Conservation (phyloP, 768 basidiomycete species). For the Serendipita sp. region DNA sequence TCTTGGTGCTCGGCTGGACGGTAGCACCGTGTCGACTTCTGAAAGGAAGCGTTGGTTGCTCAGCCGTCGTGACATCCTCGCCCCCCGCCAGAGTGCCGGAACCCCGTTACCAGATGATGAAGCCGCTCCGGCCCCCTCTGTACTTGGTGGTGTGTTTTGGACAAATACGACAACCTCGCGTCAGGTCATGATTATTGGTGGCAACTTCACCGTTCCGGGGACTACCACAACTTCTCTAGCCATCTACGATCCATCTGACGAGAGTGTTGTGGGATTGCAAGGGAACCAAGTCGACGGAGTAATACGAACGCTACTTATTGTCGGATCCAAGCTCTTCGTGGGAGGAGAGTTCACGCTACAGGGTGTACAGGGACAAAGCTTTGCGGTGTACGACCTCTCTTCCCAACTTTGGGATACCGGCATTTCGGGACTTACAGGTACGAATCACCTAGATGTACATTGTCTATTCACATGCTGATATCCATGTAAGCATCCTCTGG, state of each 20-base stretch:
- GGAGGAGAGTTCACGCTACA: conserved; percentile 69
- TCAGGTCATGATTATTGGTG: conserved; percentile 59
- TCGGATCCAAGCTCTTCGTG: conserved; percentile 53
- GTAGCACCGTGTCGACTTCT: conserved; percentile 17
- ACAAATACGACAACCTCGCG: conserved; percentile 52
- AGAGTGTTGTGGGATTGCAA: conserved; percentile 34
- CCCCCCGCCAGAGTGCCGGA: conserved; percentile 34
- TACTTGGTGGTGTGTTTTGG: conserved; percentile 83
- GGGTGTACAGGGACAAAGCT: conserved; percentile 40
- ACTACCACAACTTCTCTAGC: conserved; percentile 34
- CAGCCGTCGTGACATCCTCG: conserved; percentile 21
- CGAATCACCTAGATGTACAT: conserved; percentile 5
- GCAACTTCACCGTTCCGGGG: conserved; percentile 62
- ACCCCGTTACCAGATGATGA: conserved; percentile 38
- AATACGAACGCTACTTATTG: conserved; percentile 60
- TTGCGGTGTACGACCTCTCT: conserved; percentile 67
- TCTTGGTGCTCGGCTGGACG: conserved; percentile 40
- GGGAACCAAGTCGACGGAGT: conserved; percentile 57
- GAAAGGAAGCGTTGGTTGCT: conserved; percentile 26
- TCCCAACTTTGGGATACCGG: conserved; percentile 44
- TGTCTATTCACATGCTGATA: neutral
- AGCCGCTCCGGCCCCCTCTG: conserved; percentile 54
- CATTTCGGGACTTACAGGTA: conserved; percentile 45
- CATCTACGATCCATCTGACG: conserved; percentile 46
- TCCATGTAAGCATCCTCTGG: conserved; percentile 23